Conservation (phyloP, 2,329 filamentous ascomycete genomes). For the Atkinsonella texensis region DNA sequence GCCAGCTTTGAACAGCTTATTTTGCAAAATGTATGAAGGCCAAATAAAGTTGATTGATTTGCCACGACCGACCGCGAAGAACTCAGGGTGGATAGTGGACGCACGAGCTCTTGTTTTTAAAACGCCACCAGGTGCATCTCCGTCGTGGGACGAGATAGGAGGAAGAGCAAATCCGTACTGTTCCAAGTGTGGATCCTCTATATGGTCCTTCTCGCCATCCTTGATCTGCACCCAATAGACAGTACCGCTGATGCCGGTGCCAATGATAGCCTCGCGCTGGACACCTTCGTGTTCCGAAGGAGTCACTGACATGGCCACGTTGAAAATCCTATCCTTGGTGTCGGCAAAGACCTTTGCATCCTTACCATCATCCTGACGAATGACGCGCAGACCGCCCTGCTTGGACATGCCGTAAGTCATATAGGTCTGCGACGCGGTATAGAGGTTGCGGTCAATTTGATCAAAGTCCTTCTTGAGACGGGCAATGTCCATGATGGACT, state of each 20-base stretch:
- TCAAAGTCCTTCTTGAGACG: slow-evolving; percentile 96
- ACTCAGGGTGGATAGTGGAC: slow-evolving; percentile 79
- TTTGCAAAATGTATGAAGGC: slow-evolving; percentile 50
- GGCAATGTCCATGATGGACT: slow-evolving; percentile 83
- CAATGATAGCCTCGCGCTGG: slow-evolving; percentile 72
- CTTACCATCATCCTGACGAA: slow-evolving; percentile 84
- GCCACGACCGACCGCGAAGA: slow-evolving; percentile 89
- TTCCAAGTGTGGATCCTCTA: slow-evolving; percentile 68
- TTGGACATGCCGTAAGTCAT: slow-evolving; percentile 93
- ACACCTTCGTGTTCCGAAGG: slow-evolving; percentile 41
- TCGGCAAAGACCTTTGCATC: slow-evolving; percentile 88
- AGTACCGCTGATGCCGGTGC: slow-evolving; percentile 85
- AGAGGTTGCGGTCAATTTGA: slow-evolving; percentile 87
- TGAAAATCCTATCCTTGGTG: slow-evolving; percentile 89
- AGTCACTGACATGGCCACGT: slow-evolving; percentile 69
- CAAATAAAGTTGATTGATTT: slow-evolving; percentile 90
- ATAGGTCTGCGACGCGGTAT: slow-evolving; percentile 78
- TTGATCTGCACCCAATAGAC: slow-evolving; percentile 91
- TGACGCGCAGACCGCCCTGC: slow-evolving; percentile 83
- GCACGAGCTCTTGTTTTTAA: slow-evolving; percentile 91
- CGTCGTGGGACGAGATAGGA: slow-evolving; percentile 72
- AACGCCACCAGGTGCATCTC: slow-evolving; percentile 81
- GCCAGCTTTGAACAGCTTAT: slow-evolving; percentile 50
- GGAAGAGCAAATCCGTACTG: slow-evolving; percentile 82
- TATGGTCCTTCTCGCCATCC: slow-evolving; percentile 64